Evolutionary conservation across 2,329 filamentous ascomycete genomes (phyloP).

Genomic region (Colletotrichum chrysophilum): DNA sequence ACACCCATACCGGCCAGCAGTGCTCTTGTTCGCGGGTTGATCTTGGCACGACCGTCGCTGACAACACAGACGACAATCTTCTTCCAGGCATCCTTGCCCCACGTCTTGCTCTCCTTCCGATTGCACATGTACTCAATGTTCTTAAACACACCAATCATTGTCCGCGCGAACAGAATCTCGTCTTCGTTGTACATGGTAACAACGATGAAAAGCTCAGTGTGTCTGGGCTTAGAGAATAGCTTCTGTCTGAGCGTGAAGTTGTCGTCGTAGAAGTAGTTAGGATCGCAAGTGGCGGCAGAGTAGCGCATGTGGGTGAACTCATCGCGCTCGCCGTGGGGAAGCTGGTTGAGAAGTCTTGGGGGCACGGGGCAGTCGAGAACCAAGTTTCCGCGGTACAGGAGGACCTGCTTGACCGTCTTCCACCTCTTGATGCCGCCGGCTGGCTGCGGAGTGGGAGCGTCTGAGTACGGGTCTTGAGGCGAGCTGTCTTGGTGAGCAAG

Average conservation of each 20-base stretch:
- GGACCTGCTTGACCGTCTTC: slow-evolving; percentile 99
- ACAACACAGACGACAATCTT: slow-evolving; percentile 99
- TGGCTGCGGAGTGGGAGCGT: slow-evolving; percentile 49
- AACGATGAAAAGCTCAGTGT: slow-evolving; percentile 95
- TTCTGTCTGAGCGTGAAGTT: slow-evolving; percentile 92
- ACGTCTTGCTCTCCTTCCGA: slow-evolving; percentile 91
- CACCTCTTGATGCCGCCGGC: slow-evolving; percentile 77
- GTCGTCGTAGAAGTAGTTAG: slow-evolving; percentile 83
- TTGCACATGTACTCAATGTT: slow-evolving; percentile 99
- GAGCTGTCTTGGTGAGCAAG: slow-evolving; percentile 65
- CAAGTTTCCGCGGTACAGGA: slow-evolving; percentile 94
- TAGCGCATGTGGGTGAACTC: slow-evolving; percentile 94
- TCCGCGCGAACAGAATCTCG: slow-evolving; percentile 92
- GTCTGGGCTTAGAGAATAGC: slow-evolving; percentile 88
- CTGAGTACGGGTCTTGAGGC: slow-evolving; percentile 48
- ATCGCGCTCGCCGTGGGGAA: slow-evolving; percentile 90
- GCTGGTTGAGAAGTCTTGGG: slow-evolving; percentile 83
- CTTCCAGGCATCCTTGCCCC: slow-evolving; percentile 99
- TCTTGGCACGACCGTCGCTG: slow-evolving; percentile 95
- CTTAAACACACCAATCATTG: slow-evolving; percentile 97
- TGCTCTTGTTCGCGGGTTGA: slow-evolving; percentile 89
- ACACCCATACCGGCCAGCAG: slow-evolving; percentile 92
- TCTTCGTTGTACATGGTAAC: slow-evolving; percentile 99
- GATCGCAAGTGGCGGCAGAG: slow-evolving; percentile 93
- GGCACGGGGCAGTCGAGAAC: slow-evolving; percentile 97